Evolutionary conservation across 2,329 filamentous ascomycete genomes (phyloP).

Genomic region (Blastomyces percursus): DNA sequence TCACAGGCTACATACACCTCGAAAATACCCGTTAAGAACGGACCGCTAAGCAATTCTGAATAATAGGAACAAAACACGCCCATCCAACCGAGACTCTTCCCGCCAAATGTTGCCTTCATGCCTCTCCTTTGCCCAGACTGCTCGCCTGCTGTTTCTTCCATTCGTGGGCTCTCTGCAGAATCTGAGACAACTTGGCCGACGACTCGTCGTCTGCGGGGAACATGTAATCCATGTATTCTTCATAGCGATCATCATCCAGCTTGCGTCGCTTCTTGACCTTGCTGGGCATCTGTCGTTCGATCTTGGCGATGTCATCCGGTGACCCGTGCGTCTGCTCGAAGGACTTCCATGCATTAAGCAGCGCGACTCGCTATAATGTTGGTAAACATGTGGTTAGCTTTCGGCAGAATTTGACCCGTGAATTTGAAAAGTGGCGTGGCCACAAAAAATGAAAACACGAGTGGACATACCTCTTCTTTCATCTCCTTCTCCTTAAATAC

Average conservation of each 20-base stretch:
- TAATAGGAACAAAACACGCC: not conserved
- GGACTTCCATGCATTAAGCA: constrained; percentile 83
- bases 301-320: constrained; percentile 61
- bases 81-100: not conserved
- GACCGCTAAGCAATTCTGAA: not conserved
- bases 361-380: constrained; percentile 54
- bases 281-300: constrained; percentile 88
- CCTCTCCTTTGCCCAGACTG: not conserved
- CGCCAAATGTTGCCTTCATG: not conserved
- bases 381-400: constrained; percentile 22
- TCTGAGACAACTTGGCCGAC: constrained; percentile 67
- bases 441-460: not conserved
- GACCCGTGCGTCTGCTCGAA: constrained; percentile 83
- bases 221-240: constrained; percentile 95
- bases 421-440: not conserved
- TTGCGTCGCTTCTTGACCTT: constrained; percentile 85
- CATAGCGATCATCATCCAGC: constrained; percentile 83
- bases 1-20: not conserved
- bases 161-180: constrained; percentile 73
- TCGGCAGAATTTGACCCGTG: not conserved
- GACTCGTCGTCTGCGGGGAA: constrained; percentile 93
- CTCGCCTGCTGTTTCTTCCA: constrained; percentile 60
- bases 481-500: constrained; percentile 80
- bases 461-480: constrained; percentile 60
- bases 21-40: not conserved